A percentile compares a stretch with the other conserved stretches of the same genome.
Evolutionary conservation across 441 rosid genomes (phyloP).

Genomic region (Gossypium laxum): DNA sequence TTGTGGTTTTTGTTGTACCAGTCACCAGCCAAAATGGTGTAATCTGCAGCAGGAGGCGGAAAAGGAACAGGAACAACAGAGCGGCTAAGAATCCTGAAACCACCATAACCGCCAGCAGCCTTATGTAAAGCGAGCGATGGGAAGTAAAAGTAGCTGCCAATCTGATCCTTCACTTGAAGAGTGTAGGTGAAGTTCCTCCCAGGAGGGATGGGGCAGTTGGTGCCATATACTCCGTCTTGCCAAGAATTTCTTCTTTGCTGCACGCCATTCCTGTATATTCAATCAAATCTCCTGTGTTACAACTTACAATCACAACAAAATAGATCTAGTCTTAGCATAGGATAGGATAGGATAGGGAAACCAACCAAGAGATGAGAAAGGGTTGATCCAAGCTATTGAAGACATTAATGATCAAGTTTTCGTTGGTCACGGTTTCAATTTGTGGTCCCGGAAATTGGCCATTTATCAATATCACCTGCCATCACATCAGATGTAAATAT

Average conservation of each 20-base stretch:
- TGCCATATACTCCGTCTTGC: conserved; percentile 78
- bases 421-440: conserved; percentile 52
- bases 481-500: conserved; percentile 5
- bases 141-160: conserved; percentile 68
- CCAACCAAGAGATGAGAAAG: conserved; percentile 58
- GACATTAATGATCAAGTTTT: conserved; percentile 55
- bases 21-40: conserved; percentile 56
- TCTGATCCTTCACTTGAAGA: conserved; percentile 71
- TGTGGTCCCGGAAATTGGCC: conserved; percentile 70
- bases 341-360: not conserved
- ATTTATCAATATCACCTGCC: conserved; percentile 64
- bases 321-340: not conserved
- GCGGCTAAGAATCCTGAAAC: conserved; percentile 52
- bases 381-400: conserved; percentile 62
- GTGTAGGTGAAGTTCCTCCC: conserved; percentile 62
- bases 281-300: not conserved
- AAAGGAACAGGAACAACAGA: conserved; percentile 61
- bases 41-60: conserved; percentile 50
- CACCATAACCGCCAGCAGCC: conserved; percentile 74
- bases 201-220: conserved; percentile 71
- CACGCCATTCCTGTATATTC: conserved; percentile 47
- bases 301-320: not conserved
- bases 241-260: conserved; percentile 61
- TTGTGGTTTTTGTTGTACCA: conserved; percentile 53
- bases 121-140: conserved; percentile 71